Evolutionary conservation across 1,284 basidiomycete genomes (phyloP), one percentile per base, ranked within the genome.

Genomic region (Apiotrichum gamsii): DNA sequence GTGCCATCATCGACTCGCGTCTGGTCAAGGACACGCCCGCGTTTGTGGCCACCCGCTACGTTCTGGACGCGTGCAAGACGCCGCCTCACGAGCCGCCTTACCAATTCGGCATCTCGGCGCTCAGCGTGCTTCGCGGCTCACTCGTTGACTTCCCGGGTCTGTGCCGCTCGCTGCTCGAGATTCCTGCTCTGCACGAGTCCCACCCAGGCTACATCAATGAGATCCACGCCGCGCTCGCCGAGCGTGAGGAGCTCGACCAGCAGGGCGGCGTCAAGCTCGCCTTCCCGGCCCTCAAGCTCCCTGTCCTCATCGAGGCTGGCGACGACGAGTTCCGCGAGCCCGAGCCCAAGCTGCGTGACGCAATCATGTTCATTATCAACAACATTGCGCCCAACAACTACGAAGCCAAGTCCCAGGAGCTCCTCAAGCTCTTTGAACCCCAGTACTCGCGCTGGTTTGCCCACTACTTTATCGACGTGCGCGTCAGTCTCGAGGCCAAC

Each of bases 361-460:
- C 84, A 62, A 90, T 99, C 58, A 77, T 98, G 40, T 99, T 99
- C 78, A 90, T 96, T 61, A 84, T 99, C 73, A 99, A 98, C 77
- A 97, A 99, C 62, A 80, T 99, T 43, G 90, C 94, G 1, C 87
- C 90, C 4, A 88, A 78, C 72, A 98, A 98, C 69, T 90, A 96
- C 57, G 90, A 93, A 33, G 66, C 78, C 25, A 97, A 96, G 72
- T 74, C 91, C 29, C 70, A 74, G 34, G 91, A 95, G 64, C 90
- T 96, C 82, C 77, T 78, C 51, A 81, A 82, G 42, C 75, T 85
- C 47, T 91, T 93, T 69, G 79, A 85, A 39, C 83, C 89, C 57
- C 76, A 81, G 40, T 83, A 90, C 64, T 82, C 91, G 31, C 80
- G 86, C 48, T 99, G 95, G 95, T 95, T 99, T 67, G 93, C 95